These are phyloP conservation scores for Neurospora tetrasperma DNA, from an alignment of 495 filamentous ascomycete species.

Conservation along the genomic window DNA sequence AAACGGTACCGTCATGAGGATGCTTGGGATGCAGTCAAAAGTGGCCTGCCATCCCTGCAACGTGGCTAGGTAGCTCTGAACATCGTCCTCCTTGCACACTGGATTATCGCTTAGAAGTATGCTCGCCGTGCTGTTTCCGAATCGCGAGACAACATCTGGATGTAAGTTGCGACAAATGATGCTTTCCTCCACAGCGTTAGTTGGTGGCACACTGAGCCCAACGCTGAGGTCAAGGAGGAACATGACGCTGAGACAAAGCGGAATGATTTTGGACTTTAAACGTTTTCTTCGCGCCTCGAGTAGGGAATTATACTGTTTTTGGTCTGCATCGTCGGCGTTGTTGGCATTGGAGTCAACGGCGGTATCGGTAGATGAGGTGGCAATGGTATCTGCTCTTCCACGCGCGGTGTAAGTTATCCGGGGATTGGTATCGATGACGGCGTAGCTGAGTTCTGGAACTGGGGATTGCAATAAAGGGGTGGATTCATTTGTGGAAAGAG, in stretches of 20 bases:
- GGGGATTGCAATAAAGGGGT: not conserved
- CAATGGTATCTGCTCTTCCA: not conserved
- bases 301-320: not conserved
- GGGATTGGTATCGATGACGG: not conserved
- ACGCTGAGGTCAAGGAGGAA: constrained; percentile 20
- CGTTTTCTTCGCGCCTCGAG: not conserved
- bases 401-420: not conserved
- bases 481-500: not conserved
- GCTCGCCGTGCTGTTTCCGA: not conserved
- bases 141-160: constrained; percentile 12
- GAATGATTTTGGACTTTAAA: constrained; percentile 16
- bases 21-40: constrained; percentile 20
- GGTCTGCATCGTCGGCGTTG: not conserved
- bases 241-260: constrained; percentile 15
- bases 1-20: constrained; percentile 20
- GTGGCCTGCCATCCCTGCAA: constrained; percentile 20
- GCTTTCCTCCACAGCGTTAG: constrained; percentile 22
- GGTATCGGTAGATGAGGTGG: not conserved
- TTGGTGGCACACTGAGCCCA: constrained; percentile 13
- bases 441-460: not conserved
- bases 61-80: constrained; percentile 26
- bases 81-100: constrained; percentile 17
- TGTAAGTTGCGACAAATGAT: constrained; percentile 25
- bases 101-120: constrained; percentile 7
- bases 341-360: not conserved